Percentiles rank a stretch among this genome's conserved stretches.
Conservation (phyloP, 2,329 filamentous ascomycete species). For the Teratosphaeria pseudoeucalypti region DNA sequence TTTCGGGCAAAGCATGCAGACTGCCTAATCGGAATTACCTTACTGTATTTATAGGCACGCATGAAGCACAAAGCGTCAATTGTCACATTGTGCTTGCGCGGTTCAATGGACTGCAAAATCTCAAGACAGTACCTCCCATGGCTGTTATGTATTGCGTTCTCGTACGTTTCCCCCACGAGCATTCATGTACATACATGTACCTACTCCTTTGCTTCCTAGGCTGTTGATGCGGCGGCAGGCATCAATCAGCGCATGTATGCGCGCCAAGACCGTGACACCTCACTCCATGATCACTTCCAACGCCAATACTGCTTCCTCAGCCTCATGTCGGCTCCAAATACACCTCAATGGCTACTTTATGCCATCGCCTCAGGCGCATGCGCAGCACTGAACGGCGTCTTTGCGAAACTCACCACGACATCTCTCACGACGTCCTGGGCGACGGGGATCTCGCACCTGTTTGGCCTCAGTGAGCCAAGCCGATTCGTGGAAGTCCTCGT, state of each 20-base stretch:
- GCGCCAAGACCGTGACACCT: neutral
- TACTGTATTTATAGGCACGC: neutral
- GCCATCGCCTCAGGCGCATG: slow-evolving; percentile 66
- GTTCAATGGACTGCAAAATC: too few relatives aligned
- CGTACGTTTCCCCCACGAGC: too few relatives aligned
- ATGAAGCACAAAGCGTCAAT: too few relatives aligned
- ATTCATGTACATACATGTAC: too few relatives aligned
- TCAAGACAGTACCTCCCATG: too few relatives aligned
- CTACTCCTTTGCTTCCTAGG: too few relatives aligned
- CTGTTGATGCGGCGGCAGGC: too few relatives aligned
- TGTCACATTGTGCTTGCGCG: too few relatives aligned
- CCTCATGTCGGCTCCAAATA: slow-evolving; percentile 1
- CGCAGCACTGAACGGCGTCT: slow-evolving; percentile 71
- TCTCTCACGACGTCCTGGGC: slow-evolving; percentile 46
- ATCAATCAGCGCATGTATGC: too few relatives aligned
- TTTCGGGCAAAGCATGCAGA: neutral
- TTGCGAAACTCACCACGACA: slow-evolving; percentile 69
- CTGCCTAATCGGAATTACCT: neutral
- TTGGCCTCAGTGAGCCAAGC: slow-evolving; percentile 37
- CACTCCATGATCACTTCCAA: neutral
- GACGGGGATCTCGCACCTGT: slow-evolving; percentile 35
- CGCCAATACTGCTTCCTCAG: neutral
- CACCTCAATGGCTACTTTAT: slow-evolving; percentile 46
- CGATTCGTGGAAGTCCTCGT: slow-evolving; percentile 41
- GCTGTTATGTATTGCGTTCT: too few relatives aligned